Percentiles rank a stretch among this genome's conserved stretches.
Conservation (phyloP, 2,329 filamentous ascomycete species). For the Xylariaceae sp. region DNA sequence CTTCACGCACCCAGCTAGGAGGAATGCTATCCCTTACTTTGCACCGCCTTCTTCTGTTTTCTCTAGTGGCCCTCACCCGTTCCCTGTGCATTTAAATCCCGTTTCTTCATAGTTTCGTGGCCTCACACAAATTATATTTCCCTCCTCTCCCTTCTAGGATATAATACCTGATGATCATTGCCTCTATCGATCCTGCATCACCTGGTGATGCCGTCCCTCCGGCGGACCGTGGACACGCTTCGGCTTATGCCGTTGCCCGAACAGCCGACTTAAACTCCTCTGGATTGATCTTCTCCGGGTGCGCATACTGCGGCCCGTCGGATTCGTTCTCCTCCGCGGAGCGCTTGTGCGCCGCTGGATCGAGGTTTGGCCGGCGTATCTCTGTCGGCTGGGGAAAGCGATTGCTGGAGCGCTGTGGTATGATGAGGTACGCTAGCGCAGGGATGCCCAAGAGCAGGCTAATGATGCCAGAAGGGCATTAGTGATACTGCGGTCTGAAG, state of each 20-base stretch:
- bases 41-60: background rate
- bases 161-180: too few relatives aligned
- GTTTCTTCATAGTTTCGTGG: too few relatives aligned
- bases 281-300: constrained; percentile 29
- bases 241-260: constrained; percentile 23
- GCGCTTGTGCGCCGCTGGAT: constrained; percentile 22
- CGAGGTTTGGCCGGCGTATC: constrained; percentile 9
- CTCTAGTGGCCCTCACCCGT: background rate
- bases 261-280: constrained; percentile 26
- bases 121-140: background rate
- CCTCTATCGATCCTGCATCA: constrained; percentile 22
- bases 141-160: background rate
- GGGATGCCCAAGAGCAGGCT: constrained; percentile 19
- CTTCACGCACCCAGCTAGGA: too few relatives aligned
- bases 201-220: constrained; percentile 27
- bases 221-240: constrained; percentile 29
- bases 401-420: constrained; percentile 5
- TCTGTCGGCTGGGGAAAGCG: background rate
- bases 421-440: constrained; percentile 23
- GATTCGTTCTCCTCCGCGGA: constrained; percentile 1
- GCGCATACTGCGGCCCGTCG: constrained; percentile 12
- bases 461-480: constrained; percentile 19
- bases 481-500: background rate
- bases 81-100: too few relatives aligned
- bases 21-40: too few relatives aligned